Evolutionary conservation across 78 protist genomes (phyloP).

Genomic region (Ministeria vibrans): DNA sequence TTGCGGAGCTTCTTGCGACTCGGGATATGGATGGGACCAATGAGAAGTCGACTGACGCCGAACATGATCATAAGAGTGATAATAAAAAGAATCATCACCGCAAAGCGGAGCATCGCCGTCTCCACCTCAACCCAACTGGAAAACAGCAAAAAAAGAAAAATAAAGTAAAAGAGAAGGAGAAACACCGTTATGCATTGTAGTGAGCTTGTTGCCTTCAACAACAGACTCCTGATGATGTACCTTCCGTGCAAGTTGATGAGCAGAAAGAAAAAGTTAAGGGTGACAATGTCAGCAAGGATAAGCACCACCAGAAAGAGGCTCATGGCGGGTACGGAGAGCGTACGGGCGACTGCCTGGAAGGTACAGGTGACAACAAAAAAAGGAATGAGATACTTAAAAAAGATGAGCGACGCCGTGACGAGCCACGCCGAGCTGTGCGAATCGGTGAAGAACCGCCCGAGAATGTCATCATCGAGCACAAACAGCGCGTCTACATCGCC

Average conservation of each 20-base stretch:
- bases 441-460: too few species aligned
- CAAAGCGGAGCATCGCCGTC: slow-evolving; percentile 65
- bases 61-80: too few species aligned
- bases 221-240: too few species aligned
- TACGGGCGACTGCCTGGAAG: slow-evolving; percentile 29
- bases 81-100: slow-evolving; percentile 53
- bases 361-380: slow-evolving; percentile 38
- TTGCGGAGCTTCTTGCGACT: neutral
- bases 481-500: too few species aligned
- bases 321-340: slow-evolving; percentile 22
- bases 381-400: slow-evolving; percentile 71
- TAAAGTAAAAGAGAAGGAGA: slow-evolving; percentile 54
- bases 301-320: slow-evolving; percentile 48
- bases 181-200: slow-evolving; percentile 62
- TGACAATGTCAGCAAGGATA: slow-evolving; percentile 59
- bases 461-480: too few species aligned
- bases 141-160: slow-evolving; percentile 57
- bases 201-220: too few species aligned
- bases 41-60: slow-evolving; percentile 2
- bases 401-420: too few species aligned
- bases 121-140: slow-evolving; percentile 70
- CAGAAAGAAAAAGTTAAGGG: slow-evolving; percentile 77
- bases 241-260: too few species aligned
- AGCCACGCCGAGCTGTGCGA: too few species aligned
- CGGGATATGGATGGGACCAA: neutral